A percentile compares a stretch with the other conserved stretches of the same genome.
phyloP scores from a whole-genome alignment of 1,139 yeast genomes.

The Candida glucosophila region DNA sequence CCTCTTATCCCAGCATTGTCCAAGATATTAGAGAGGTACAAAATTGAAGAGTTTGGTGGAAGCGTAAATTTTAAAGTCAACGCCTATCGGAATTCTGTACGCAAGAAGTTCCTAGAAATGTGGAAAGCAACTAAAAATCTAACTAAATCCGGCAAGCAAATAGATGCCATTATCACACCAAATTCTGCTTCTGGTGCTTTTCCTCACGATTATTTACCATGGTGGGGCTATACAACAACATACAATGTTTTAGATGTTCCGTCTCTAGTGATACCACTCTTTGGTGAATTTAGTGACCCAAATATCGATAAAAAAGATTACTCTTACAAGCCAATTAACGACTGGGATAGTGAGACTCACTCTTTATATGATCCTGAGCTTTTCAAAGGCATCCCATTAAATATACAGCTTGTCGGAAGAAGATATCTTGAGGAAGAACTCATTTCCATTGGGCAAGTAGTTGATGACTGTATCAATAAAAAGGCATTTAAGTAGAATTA shows the following conservation, averaged over 20 bases:
- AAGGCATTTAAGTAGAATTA: no score
- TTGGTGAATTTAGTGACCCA: constrained; percentile 2
- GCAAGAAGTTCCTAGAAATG: constrained; percentile 29
- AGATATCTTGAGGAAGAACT: constrained; percentile 4
- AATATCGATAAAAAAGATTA: constrained; percentile 1
- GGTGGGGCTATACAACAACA: constrained; percentile 5
- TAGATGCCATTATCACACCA: constrained; percentile 8
- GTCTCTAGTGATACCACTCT: constrained; percentile 2
- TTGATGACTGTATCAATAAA: constrained; percentile 2
- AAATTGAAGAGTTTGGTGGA: constrained; percentile 14
- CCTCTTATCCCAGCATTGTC: constrained; percentile 18
- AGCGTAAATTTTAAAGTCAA: constrained; percentile 24
- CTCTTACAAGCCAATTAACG: constrained; percentile 2
- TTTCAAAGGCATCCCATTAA: constrained; percentile 2
- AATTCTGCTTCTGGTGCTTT: constrained; percentile 1
- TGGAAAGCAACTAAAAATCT: constrained; percentile 20
- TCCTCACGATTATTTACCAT: constrained; percentile 6
- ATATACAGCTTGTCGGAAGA: constrained; percentile 3
- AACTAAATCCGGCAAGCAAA: constrained; percentile 22
- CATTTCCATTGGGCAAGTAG: constrained; percentile 2
- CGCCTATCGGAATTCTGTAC: constrained; percentile 20
- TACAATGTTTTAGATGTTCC: constrained; percentile 4
- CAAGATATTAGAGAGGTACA: constrained; percentile 1
- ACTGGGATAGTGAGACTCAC: constrained; percentile 3
- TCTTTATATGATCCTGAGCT: constrained; percentile 2